Conservation (phyloP, 192 early-diverging fungal species). For the Phlyctochytrium planicorne region DNA sequence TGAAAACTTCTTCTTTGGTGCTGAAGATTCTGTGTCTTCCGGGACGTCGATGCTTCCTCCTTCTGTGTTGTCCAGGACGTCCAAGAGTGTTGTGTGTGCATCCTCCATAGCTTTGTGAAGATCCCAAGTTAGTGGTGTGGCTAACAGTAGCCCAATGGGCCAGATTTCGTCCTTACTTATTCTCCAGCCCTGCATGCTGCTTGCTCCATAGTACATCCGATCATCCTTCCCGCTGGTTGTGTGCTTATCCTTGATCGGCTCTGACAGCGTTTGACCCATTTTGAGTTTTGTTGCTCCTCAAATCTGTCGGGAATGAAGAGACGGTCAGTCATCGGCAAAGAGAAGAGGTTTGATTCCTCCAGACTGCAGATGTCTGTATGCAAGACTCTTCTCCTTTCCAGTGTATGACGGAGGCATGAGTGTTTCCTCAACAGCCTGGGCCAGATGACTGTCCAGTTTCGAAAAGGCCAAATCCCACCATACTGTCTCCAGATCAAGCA, state of each 20-base stretch:
- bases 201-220: constrained; percentile 79
- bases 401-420: no score
- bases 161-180: constrained; percentile 68
- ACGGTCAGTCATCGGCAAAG: no score
- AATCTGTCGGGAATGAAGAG: no score
- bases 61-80: constrained; percentile 42
- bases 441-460: no score
- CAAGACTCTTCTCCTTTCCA: no score
- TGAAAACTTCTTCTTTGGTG: constrained; percentile 11
- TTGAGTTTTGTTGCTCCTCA: no score
- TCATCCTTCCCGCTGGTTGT: constrained; percentile 70
- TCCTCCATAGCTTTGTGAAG: constrained; percentile 90
- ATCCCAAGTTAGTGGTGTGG: no score
- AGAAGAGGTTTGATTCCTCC: no score
- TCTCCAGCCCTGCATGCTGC: constrained; percentile 98
- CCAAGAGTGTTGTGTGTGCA: constrained; percentile 85
- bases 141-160: neutral
- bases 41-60: constrained; percentile 41
- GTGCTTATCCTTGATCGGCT: constrained; percentile 89
- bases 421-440: no score
- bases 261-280: constrained; percentile 97
- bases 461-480: no score
- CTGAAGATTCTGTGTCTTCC: constrained; percentile 1
- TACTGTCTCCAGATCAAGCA: no score
- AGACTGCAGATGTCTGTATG: no score